Base-by-base conservation (phyloP, 2,329 filamentous ascomycete genomes). In the Microsporum canis region DNA sequence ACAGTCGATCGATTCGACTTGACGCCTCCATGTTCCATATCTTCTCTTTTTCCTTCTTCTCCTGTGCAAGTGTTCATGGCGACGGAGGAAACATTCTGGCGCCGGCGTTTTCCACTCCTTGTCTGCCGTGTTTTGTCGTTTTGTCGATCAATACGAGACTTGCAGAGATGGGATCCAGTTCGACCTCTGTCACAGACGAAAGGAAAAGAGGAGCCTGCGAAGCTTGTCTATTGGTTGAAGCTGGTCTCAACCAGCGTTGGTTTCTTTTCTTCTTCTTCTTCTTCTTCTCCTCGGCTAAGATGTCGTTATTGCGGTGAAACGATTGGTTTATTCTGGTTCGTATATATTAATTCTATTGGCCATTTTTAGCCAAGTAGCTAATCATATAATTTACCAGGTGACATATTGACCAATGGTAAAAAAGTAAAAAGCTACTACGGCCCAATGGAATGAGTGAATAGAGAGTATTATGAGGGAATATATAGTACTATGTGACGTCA, bases 71-170 rank as follows among this genome's bases (percentile, higher is more conserved):
- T 29, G n/a, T 27, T 27, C 17, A 47, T 47, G 17, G 8, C 6
- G 23, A 51, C 31, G 5, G 31, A 23, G n/a, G 51, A 55, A 55
- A 55, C 33, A 38, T 23, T 36, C 31, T 55, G 51, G 31, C 23
- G 33, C 31, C 51, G 33, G 33, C 23, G n/a, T 7, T 36, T 55
- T 14, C 49, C 51, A 36, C 31, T 31, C 51, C 51, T 31, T 55
- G 51, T 55, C 51, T 34, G 51, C 51, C 51, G 51, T 55, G 51
- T 55, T 55, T 55, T 34, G 33, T 55, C 31, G 27, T 12, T 31
- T n/a, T 55, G 51, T 55, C 51, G 51, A 55, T 55, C 51, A 55
- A 55, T 55, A 55, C 51, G 51, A 55, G 51, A 12, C 51, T 23
- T 23, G 51, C 36, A 33, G 6, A n/a, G 27, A 51, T 34, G 14